Base-by-base conservation (phyloP, 139 green algal species). In the Chlorella sp. region DNA sequence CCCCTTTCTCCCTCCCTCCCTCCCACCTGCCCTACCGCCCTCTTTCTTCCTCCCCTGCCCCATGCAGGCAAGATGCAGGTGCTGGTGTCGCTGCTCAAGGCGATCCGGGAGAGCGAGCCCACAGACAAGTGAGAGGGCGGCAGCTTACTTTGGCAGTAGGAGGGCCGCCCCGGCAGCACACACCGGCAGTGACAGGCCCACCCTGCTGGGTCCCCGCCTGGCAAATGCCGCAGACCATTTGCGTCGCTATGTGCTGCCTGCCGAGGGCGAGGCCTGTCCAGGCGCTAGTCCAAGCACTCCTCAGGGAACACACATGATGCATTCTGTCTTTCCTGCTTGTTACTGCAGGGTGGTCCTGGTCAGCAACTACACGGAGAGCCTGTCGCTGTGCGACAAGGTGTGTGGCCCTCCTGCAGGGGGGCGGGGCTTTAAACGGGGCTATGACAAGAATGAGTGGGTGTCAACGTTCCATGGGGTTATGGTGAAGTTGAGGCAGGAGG, bases 311-410 rank as follows among this genome's bases (percentile, higher is more conserved):
- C 48, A 5, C 48, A 9, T 57, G 7, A 57, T 9, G 48, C 48
- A 57, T 57, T 5, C 9, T 57, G 48, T 57, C 9, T 9, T 9
- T 57, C 48, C 48, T 9, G 48, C 48, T 57, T 3, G 14, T 40
- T 11, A 21, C 39, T 37, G 39, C 88, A 79, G 48, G 88, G 96
- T 98, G 66, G 96, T 98, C 69, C 94, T 98, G n/a, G 97, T 99
- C 18, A 97, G 92, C 89, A 99, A 99, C 94, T 97, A 97, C 93
- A 97, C 95, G 12, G 89, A 96, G 93, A 97, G 95, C 53, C 91
- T 99, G 89, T 96, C 98, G 90, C 91, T 99, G 30, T 94, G 99
- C 57, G 91, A 90, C 21, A 79, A 85, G 87, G 87, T 81, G 79
- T 0, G 69, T 71, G 64, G 64, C 64, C 64, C 64, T 71, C 64